Conservation (phyloP, 352 stramenopile genomes). For the Phytophthora ramorum region DNA sequence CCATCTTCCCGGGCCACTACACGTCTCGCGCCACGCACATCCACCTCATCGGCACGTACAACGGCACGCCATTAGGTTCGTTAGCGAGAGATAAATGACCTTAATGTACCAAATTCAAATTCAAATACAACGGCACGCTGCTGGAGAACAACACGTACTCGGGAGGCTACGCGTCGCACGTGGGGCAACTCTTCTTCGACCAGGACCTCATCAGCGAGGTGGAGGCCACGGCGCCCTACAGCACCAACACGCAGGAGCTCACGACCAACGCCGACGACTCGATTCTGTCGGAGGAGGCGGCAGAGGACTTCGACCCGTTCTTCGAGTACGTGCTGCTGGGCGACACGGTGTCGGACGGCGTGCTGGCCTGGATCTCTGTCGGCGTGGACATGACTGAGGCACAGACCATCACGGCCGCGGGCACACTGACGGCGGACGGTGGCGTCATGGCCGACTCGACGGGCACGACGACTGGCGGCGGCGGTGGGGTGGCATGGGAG, state of each 20-base stretch:
- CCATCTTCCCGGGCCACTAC: too few species aligned
- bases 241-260: conserved; percentile 30
- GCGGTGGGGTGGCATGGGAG: conserved; percentile 4
- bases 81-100: too few species aligned
- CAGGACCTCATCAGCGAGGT: conserved; percentile 29
- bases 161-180: conserved; percentile 14
- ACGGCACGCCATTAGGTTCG: too few species aligned
- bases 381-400: conserved; percentile 8
- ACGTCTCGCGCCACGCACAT: conserved; percentile 19
- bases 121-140: conserved; percentile 20
- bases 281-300: conserved; percentile 35
- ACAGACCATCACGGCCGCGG: conserved; percentile 25
- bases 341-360: conserved; percentile 32
- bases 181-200: conserved; percentile 30
- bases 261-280: conserved; percentile 35
- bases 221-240: conserved; percentile 11
- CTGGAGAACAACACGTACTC: conserved; percentile 30
- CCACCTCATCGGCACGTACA: conserved; percentile 28
- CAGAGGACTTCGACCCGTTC: conserved; percentile 33
- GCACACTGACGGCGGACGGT: conserved; percentile 19
- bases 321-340: conserved; percentile 40
- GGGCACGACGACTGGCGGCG: conserved; percentile 4
- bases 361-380: conserved; percentile 41
- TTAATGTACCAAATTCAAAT: too few species aligned
- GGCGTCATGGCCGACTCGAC: conserved; percentile 28